Evolutionary conservation across 2,329 filamentous ascomycete species (phyloP), one percentile per base, ranked within the genome.

Genomic region (Coniochaeta sp.): DNA sequence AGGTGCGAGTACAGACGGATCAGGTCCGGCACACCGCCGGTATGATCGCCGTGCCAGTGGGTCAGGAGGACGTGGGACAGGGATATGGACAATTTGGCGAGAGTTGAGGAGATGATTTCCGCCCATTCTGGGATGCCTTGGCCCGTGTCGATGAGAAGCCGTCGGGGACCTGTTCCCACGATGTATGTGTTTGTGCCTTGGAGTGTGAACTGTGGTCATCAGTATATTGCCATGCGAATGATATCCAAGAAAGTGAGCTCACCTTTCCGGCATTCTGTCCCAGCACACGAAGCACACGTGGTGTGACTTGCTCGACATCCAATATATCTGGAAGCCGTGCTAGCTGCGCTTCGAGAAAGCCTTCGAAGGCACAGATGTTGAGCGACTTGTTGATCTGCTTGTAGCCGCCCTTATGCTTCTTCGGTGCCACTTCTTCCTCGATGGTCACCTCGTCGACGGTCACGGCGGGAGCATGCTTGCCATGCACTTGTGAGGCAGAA

Each of bases 111-210:
- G 4, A 79, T 82, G 36, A 99, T 74, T 0, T 83, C 81, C 0
- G 80, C 80, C 93, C 93, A 99, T 34, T 83, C 80, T 2, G 87
- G 83, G 60, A 79, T 83, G 55, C 93, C 95, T 73, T 96, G 88
- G 57, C 90, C 95, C 0, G 93, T 96, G 75, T 99, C 95, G 69
- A 99, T 86, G 24, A 99, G 83, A 61, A 98, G 81, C 9, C 95
- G 87, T 7, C 77, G 75, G 5, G 77, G 72, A 3, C 93, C 93
- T 6, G 83, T 87, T 61, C 95, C 95, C 61, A 99, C 70, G 22
- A 99, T 82, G 73, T 99, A 99, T 34, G 95, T 99, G 73, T 99
- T 99, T 66, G 95, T 97, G 63, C 92, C 88, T 74, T 89, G 84
- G 12, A 89, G 75, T 4, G 84, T 82, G 68, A 87, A 87, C 79